phyloP scores from a whole-genome alignment of 495 filamentous ascomycete species.

The Penicillium bovifimosum region DNA sequence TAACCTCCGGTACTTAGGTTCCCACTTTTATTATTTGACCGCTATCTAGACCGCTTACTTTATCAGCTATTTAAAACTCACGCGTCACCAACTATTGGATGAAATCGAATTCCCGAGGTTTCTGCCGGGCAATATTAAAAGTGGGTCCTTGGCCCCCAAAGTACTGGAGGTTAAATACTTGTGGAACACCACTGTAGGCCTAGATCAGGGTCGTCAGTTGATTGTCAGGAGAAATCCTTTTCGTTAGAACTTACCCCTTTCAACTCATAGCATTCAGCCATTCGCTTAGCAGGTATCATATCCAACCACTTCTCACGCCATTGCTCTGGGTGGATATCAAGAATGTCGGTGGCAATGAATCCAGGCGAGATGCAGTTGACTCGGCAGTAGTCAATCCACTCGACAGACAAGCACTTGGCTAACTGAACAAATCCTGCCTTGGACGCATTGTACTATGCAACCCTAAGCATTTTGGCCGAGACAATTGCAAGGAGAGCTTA shows the following conservation, averaged over 20 bases:
- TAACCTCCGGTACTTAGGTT: too few species aligned
- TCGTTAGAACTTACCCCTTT: conserved; percentile 23
- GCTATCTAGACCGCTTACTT: too few species aligned
- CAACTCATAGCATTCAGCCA: conserved; percentile 28
- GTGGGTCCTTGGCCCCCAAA: too few species aligned
- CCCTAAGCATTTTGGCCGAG: neutral
- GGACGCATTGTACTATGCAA: conserved; percentile 32
- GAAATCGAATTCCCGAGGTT: too few species aligned
- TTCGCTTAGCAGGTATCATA: conserved; percentile 28
- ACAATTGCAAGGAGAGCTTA: neutral
- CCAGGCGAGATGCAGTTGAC: conserved; percentile 45
- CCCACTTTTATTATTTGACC: too few species aligned
- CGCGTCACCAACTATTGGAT: too few species aligned
- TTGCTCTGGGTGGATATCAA: conserved; percentile 18
- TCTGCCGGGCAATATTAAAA: too few species aligned
- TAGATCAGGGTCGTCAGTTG: conserved; percentile 4
- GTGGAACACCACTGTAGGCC: too few species aligned
- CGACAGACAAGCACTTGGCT: conserved; percentile 32
- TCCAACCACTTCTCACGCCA: conserved; percentile 22
- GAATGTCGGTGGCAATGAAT: conserved; percentile 39
- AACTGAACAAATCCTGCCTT: conserved; percentile 36
- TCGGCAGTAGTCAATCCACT: conserved; percentile 36
- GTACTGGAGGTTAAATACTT: too few species aligned
- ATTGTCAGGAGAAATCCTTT: neutral
- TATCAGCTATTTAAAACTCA: too few species aligned